Base-by-base conservation (phyloP, 1,284 basidiomycete species). In the Cutaneotrichosporon sp. region DNA sequence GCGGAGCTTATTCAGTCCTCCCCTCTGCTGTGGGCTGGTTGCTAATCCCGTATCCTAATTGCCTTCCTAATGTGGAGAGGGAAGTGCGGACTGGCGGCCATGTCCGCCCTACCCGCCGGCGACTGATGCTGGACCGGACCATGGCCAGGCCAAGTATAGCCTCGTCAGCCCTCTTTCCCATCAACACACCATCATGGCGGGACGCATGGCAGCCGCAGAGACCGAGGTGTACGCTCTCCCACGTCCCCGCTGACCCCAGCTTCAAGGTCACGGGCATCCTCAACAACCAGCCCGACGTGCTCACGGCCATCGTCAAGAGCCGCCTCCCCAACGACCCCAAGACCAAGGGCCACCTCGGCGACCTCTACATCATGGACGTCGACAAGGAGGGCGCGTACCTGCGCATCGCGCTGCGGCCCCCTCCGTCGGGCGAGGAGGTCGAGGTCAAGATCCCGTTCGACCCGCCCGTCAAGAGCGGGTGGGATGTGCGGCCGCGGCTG, bases 261-360 rank as follows among this genome's bases (percentile, higher is more conserved):
- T 55, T 49, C 56, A 43, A 63, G 56, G 42, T 50, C 13, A 61
- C 59, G 31, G 27, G 38, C 27, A 36, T 60, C 25, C 58, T 69
- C 61, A 75, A 75, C 64, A 51, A 55, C 38, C 68, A 70, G 54
- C 71, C 71, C 10, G 73, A 75, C 47, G 59, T 64, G 42, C 61
- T 75, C 16, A 70, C 68, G 3, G 73, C 72, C 2, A 73, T 75
- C 13, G 60, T 75, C 59, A 73, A 73, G 58, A 56, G 67, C 31
- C 59, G 65, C 18, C 50, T 54, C 22, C 57, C 63, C 7, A 24
- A 49, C 50, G 51, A 34, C 33, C 63, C 67, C 11, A 36, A 62
- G 24, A 46, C 55, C 33, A 65, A 65, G 38, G 73, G 73, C 46
- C 47, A 72, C n/a, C 57, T 70, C 13, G 73, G 73, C 25, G 63